Evolutionary conservation across 768 basidiomycete species (phyloP).

Genomic region (Hygrophoropsis aurantiaca): DNA sequence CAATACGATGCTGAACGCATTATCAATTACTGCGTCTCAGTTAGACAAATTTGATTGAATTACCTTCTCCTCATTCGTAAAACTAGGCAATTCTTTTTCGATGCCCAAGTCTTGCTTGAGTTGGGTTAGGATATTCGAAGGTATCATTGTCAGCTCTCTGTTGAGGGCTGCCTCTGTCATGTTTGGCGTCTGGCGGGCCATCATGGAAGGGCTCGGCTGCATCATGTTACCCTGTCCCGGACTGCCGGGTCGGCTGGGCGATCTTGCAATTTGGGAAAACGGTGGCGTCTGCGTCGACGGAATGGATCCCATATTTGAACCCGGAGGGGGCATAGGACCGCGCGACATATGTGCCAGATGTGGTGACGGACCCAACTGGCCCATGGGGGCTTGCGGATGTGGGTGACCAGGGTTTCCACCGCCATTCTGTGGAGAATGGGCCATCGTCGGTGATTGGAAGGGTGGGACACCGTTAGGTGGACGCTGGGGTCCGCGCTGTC

Average conservation of each 20-base stretch:
- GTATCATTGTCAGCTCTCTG: constrained; percentile 42
- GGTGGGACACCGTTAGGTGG: constrained; percentile 45
- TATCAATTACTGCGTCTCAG: constrained; percentile 12
- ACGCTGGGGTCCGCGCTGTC: constrained; percentile 39
- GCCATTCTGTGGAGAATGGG: constrained; percentile 55
- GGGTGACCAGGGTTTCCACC: constrained; percentile 29
- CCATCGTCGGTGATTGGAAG: constrained; percentile 67
- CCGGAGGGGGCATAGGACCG: constrained; percentile 50
- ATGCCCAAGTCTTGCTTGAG: constrained; percentile 44
- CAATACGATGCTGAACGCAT: constrained; percentile 34
- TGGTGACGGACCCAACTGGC: constrained; percentile 52
- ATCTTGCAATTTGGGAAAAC: constrained; percentile 47
- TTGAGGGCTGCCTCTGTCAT: constrained; percentile 30
- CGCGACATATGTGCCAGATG: constrained; percentile 46
- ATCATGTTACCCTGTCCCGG: constrained; percentile 46
- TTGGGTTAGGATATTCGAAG: constrained; percentile 27
- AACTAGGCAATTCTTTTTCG: constrained; percentile 44
- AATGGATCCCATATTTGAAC: constrained; percentile 37
- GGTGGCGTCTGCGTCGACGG: constrained; percentile 39
- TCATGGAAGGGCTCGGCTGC: constrained; percentile 60
- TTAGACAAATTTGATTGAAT: constrained; percentile 5
- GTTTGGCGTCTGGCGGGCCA: constrained; percentile 44
- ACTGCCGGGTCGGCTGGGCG: constrained; percentile 61
- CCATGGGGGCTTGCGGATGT: constrained; percentile 43
- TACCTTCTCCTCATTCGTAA: constrained; percentile 65